Percentiles rank a stretch among this genome's conserved stretches.
Conservation (phyloP, 2,329 filamentous ascomycete genomes). For the Colletotrichum noveboracense region DNA sequence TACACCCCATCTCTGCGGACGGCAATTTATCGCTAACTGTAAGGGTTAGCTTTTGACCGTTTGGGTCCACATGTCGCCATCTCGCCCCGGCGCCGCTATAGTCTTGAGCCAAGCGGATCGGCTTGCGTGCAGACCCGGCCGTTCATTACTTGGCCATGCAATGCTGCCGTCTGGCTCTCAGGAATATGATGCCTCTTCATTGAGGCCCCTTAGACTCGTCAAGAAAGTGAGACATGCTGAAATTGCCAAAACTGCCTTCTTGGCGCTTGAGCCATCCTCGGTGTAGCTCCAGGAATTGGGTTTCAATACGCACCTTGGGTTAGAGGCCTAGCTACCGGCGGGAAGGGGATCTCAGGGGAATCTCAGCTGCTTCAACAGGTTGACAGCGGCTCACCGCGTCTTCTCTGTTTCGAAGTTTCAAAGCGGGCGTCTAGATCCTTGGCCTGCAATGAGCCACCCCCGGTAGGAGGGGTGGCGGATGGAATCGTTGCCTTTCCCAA, state of each 20-base stretch:
- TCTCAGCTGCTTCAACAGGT: not conserved
- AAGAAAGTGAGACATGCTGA: not conserved
- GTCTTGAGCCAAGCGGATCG: not conserved
- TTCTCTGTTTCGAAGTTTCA: slow-evolving; percentile 1
- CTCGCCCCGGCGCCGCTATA: not conserved
- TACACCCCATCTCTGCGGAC: not conserved
- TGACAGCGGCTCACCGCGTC: slow-evolving; percentile 16
- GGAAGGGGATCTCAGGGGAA: not conserved
- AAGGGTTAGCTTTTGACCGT: not conserved
- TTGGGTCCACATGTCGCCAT: not conserved
- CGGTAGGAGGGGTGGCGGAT: not conserved
- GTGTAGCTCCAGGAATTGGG: not conserved
- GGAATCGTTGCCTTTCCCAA: not conserved
- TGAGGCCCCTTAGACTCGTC: not conserved
- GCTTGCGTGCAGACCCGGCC: not conserved
- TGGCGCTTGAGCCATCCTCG: not conserved
- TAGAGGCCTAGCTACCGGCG: not conserved
- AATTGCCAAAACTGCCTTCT: not conserved
- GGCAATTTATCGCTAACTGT: slow-evolving; percentile 7
- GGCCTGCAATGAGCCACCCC: not conserved
- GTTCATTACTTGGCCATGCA: not conserved
- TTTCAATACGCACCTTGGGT: not conserved
- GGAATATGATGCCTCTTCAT: not conserved
- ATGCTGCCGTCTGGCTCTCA: not conserved
- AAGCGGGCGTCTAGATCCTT: not conserved